Conservation (phyloP, 768 basidiomycete genomes). For the Sutorius australiensis region DNA sequence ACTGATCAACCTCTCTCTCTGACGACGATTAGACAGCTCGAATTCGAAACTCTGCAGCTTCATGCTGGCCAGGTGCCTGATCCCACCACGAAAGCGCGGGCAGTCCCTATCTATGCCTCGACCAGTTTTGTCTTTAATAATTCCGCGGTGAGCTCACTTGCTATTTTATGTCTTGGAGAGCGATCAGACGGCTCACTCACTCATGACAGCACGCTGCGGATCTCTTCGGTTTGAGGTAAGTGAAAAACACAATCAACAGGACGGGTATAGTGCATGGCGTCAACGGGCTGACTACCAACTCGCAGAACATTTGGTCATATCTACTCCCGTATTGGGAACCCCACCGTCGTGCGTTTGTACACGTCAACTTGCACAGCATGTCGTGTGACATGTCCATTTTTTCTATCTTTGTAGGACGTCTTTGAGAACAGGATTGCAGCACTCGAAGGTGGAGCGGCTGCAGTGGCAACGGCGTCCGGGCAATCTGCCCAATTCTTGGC, state of each 20-base stretch:
- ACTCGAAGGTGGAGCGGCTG: conserved; percentile 60
- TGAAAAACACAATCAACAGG: neutral
- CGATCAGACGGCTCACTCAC: neutral
- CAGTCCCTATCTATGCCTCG: conserved; percentile 59
- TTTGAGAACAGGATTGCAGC: conserved; percentile 65
- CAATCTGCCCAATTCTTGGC: conserved; percentile 63
- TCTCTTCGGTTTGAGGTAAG: conserved; percentile 45
- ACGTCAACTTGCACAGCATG: neutral
- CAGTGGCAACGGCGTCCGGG: conserved; percentile 54
- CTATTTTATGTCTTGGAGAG: neutral
- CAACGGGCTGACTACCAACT: neutral
- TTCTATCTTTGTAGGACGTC: conserved; percentile 40
- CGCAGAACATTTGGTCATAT: conserved; percentile 43
- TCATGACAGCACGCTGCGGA: conserved; percentile 47
- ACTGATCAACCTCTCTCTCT: neutral
- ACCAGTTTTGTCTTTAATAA: conserved; percentile 57
- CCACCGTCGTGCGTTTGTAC: conserved; percentile 44
- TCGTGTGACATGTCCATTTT: neutral
- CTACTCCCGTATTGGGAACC: conserved; percentile 55
- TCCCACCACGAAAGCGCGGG: conserved; percentile 53
- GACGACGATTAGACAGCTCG: conserved; percentile 32
- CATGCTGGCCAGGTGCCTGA: conserved; percentile 58
- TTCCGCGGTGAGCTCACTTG: conserved; percentile 36
- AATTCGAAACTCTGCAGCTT: conserved; percentile 62
- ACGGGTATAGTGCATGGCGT: too few relatives aligned